Base-by-base conservation (phyloP, 129 eudicot genomes). In the Flaveria bidentis region DNA sequence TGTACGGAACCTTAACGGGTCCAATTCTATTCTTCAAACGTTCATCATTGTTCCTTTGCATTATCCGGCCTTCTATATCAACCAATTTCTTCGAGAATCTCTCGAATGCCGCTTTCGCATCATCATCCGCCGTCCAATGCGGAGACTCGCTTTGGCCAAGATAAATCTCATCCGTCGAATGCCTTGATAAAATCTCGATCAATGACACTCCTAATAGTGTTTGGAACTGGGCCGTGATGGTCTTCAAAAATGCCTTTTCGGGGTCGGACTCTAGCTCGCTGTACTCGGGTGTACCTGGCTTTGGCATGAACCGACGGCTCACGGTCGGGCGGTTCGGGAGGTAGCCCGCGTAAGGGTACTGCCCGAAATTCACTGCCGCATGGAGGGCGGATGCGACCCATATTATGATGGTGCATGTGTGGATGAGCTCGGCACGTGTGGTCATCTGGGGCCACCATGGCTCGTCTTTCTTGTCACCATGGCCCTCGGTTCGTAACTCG, bases 351-450 rank as follows among this genome's bases (percentile, higher is more conserved):
- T 87, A 87, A 20, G 84, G 86, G 80, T 87, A 87, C 17, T 81
- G 88, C 6, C 88, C 88, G 16, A 66, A 66, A 18, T 66, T 66
- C 14, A 66, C 71, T 1, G 90, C 90, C 23, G 90, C 90, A 15
- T 86, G 90, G 73, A 86, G 88, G 15, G 90, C 90, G 0, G 90
- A 86, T 30, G 87, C 88, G 17, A 86, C 78, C 90, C 90, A 86
- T 75, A 86, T 86, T 45, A 86, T 81, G 77, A 81, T 86, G 30
- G 86, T 87, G 74, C 91, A 87, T 10, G 83, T 66, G 41, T 70
- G 50, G 26, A 81, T 46, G 2, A 87, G 88, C 1, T 84, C 88
- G 2, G 68, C 51, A 5, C 61, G 62, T 70, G 88, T 81, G 10
- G 84, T 75, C 88, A 87, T 75, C 15, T 64, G 45, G 10, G 88